Evolutionary conservation across 2,329 filamentous ascomycete species (phyloP), one percentile per base, ranked within the genome.

Genomic region (Clarireedia sp.): DNA sequence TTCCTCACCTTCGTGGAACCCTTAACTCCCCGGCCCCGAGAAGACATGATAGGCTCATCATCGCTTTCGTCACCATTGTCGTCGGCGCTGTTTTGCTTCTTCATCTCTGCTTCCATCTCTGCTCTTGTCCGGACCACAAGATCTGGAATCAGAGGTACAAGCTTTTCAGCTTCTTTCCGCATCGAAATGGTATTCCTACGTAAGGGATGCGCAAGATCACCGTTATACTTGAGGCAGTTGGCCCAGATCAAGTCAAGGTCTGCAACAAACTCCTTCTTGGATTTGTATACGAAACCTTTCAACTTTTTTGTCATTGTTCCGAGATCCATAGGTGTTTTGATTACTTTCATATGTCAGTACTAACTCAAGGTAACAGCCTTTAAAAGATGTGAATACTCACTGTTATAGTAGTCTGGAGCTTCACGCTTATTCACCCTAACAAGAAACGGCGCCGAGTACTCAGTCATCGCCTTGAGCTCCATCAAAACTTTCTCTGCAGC

Each of bases 241-340:
- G 90, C 83, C 94, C 94, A 99, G 51, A 99, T 97, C 50, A 97
- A 75, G 68, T 95, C 92, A 9, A 99, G 78, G 69, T 99, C 94
- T 33, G 87, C 81, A 24, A 97, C 90, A 62, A 99, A 99, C 23
- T 99, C 94, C 59, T 88, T 82, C 74, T 99, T 99, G 47, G 87
- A 91, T 69, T 89, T 91, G 73, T 89, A 94, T 38, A 79, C 79
- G 37, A 90, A 73, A 9, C 80, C 78, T 69, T 92, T 92, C 54
- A 99, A 82, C 74, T 97, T 99, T 75, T 99, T 99, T 59, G 95
- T 96, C 90, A 99, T 97, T 48, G 85, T 86, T 38, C 94, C 94
- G 56, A 99, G 83, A 69, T 99, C 94, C 94, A 99, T 99, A 2
- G 94, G 94, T 47, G 91, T 87, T 73, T 95, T 96, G 72, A 97